phyloP scores from a whole-genome alignment of 345 rosid genomes.

The Microthlaspi erraticum region DNA sequence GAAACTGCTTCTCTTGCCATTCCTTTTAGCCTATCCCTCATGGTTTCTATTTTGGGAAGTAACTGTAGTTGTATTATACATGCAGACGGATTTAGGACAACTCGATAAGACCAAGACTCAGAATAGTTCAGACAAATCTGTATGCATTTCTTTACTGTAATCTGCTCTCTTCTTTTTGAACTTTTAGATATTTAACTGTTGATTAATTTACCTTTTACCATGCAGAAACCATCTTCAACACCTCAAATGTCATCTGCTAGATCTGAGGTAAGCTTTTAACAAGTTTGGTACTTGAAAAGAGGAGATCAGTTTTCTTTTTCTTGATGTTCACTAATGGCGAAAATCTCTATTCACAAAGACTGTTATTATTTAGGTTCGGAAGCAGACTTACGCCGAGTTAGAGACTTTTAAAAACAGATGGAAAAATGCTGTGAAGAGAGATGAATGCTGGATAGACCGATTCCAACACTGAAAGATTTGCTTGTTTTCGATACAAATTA shows the following conservation, averaged over 20 bases:
- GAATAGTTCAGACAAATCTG: slow-evolving; percentile 44
- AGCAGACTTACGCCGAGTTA: slow-evolving; percentile 52
- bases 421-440: slow-evolving; percentile 65
- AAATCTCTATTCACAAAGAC: slow-evolving; percentile 16
- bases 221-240: slow-evolving; percentile 37
- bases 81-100: slow-evolving; percentile 41
- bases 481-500: slow-evolving; percentile 1
- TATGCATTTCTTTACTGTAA: slow-evolving; percentile 10
- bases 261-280: slow-evolving; percentile 52
- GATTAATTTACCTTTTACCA: slow-evolving; percentile 7
- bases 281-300: neutral
- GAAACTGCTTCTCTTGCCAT: slow-evolving; percentile 22
- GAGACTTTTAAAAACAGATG: slow-evolving; percentile 71
- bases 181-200: neutral
- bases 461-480: slow-evolving; percentile 24
- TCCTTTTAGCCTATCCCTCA: neutral
- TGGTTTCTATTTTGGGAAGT: neutral
- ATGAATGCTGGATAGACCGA: slow-evolving; percentile 66
- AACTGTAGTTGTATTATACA: slow-evolving; percentile 12
- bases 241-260: slow-evolving; percentile 48
- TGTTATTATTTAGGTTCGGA: slow-evolving; percentile 50
- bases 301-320: slow-evolving; percentile 7
- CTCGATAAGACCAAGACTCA: slow-evolving; percentile 31
- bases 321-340: neutral
- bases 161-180: neutral